These are phyloP conservation scores for Fusarium continuum DNA, from an alignment of 2,329 filamentous ascomycete genomes.

Conservation along the genomic window DNA sequence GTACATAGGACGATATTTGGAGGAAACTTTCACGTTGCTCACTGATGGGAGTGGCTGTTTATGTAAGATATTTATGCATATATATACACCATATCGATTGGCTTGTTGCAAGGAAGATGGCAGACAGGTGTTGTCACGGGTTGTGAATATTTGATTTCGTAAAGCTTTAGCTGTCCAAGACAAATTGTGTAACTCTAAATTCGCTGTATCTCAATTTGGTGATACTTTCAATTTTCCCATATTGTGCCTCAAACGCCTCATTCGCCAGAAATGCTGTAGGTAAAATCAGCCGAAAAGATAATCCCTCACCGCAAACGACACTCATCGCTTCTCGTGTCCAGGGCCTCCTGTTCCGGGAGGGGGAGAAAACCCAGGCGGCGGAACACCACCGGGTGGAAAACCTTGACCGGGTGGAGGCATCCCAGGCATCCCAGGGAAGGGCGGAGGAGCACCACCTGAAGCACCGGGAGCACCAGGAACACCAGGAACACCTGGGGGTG, in stretches of 20 bases:
- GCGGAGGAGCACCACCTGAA: constrained; percentile 41
- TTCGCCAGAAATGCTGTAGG: constrained; percentile 44
- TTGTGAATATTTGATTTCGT: neutral
- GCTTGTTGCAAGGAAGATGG: constrained; percentile 14
- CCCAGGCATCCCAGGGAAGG: constrained; percentile 49
- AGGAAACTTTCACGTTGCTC: constrained; percentile 28
- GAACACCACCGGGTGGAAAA: constrained; percentile 51
- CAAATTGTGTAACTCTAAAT: constrained; percentile 1
- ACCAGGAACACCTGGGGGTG: constrained; percentile 48
- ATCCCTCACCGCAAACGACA: constrained; percentile 1
- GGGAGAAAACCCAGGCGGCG: constrained; percentile 50
- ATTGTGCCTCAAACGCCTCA: constrained; percentile 46
- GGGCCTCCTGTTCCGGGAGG: constrained; percentile 49
- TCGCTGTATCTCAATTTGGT: constrained; percentile 2
- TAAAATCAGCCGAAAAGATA: constrained; percentile 34
- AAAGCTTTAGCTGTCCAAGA: neutral
- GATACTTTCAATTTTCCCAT: constrained; percentile 18
- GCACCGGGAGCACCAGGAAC: constrained; percentile 43
- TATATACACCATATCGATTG: constrained; percentile 24
- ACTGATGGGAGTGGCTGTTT: constrained; percentile 15
- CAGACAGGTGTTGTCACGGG: neutral
- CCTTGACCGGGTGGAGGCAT: constrained; percentile 55
- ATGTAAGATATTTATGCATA: constrained; percentile 31
- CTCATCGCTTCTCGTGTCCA: constrained; percentile 53
- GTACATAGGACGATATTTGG: constrained; percentile 22